These are phyloP conservation scores for Hygrocybe coccinea DNA, from an alignment of 768 basidiomycete genomes.

Conservation along the genomic window DNA sequence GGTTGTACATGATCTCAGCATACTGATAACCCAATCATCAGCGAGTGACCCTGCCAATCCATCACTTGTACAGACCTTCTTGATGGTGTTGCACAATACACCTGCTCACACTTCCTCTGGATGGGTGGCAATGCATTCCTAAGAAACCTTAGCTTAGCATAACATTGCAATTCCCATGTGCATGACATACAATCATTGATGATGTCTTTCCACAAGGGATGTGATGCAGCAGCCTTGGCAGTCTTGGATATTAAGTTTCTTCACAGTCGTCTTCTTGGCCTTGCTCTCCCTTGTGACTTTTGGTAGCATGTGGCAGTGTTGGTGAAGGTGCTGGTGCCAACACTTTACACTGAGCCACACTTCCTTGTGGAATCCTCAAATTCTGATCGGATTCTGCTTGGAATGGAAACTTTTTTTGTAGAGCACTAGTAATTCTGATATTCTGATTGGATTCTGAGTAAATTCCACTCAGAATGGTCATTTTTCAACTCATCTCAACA, in stretches of 20 bases:
- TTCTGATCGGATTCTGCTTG: too few species aligned
- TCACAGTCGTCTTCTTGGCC: conserved; percentile 24
- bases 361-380: too few species aligned
- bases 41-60: conserved; percentile 7
- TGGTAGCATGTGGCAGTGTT: too few species aligned
- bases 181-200: conserved; percentile 36
- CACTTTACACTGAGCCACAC: too few species aligned
- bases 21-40: conserved; percentile 44
- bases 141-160: neutral
- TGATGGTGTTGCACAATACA: conserved; percentile 80
- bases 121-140: conserved; percentile 71
- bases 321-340: too few species aligned
- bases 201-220: conserved; percentile 55
- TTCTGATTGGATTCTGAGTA: too few species aligned
- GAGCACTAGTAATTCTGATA: too few species aligned
- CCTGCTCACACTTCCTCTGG: conserved; percentile 68
- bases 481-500: too few species aligned
- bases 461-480: too few species aligned
- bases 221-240: conserved; percentile 25
- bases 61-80: conserved; percentile 46
- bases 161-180: too few species aligned
- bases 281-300: neutral
- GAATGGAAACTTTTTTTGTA: too few species aligned
- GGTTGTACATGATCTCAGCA: conserved; percentile 79
- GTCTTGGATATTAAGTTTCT: conserved; percentile 32